Percentiles rank a stretch among this genome's conserved stretches.
These are phyloP conservation scores for Gynandropsis gynandra DNA, from an alignment of 345 rosid species.

Conservation along the genomic window DNA sequence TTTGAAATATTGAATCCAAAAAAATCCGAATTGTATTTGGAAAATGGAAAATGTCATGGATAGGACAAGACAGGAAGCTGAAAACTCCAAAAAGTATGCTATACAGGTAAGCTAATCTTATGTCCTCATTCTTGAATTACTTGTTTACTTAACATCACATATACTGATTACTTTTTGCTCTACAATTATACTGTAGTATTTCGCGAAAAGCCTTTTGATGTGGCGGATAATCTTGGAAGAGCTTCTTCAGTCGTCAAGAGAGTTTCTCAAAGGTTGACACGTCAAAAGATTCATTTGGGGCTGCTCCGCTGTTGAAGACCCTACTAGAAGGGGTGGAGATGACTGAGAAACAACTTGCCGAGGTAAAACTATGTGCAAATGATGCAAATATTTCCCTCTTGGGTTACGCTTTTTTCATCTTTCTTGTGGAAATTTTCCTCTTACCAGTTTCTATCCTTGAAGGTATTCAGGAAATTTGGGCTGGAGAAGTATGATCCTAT, in stretches of 20 bases:
- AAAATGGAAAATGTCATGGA: constrained; percentile 84
- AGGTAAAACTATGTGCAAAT: constrained; percentile 32
- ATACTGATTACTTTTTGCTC: background rate
- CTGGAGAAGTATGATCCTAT: constrained; percentile 64
- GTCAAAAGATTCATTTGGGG: constrained; percentile 52
- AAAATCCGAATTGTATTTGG: too few relatives aligned
- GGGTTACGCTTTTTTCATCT: background rate
- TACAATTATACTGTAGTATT: constrained; percentile 40
- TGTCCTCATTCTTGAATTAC: background rate
- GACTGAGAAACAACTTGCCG: constrained; percentile 92
- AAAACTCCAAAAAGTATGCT: too few relatives aligned
- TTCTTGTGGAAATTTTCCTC: background rate
- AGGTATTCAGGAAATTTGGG: constrained; percentile 75
- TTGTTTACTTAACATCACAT: background rate
- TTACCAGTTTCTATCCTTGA: constrained; percentile 16
- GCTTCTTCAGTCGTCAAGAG: constrained; percentile 78
- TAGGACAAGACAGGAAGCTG: constrained; percentile 82
- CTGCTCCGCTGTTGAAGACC: constrained; percentile 57
- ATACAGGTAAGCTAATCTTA: too few relatives aligned
- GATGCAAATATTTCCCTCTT: background rate
- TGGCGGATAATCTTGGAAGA: constrained; percentile 85
- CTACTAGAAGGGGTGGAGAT: constrained; percentile 93
- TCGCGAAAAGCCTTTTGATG: constrained; percentile 81
- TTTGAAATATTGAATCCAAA: too few relatives aligned
- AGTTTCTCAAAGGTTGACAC: constrained; percentile 61